Evolutionary conservation across 2,329 filamentous ascomycete species (phyloP).

Genomic region (Simplicillium aogashimaense): DNA sequence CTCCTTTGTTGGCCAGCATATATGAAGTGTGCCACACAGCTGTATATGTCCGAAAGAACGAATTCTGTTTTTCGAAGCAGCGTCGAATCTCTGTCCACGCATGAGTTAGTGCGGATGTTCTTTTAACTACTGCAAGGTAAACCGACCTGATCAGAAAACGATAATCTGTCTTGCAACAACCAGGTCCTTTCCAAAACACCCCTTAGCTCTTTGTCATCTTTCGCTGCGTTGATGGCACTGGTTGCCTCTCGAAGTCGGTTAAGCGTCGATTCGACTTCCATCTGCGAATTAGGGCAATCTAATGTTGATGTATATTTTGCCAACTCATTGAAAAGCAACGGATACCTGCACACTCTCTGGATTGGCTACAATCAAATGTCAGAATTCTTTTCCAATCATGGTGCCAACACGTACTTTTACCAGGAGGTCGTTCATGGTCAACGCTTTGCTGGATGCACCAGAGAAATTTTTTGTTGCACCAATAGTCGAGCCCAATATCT

Average conservation of each 20-base stretch:
- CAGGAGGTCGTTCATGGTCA: slow-evolving; percentile 76
- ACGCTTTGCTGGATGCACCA: slow-evolving; percentile 58
- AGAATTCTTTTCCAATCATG: slow-evolving; percentile 1
- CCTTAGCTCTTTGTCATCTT: slow-evolving; percentile 62
- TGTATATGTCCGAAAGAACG: slow-evolving; percentile 71
- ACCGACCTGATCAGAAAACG: slow-evolving; percentile 59
- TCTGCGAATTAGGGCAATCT: slow-evolving; percentile 77
- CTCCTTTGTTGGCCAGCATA: slow-evolving; percentile 67
- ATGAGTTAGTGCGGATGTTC: slow-evolving; percentile 1
- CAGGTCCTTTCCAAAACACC: slow-evolving; percentile 71
- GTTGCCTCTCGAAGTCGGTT: slow-evolving; percentile 65
- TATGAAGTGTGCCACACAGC: slow-evolving; percentile 73
- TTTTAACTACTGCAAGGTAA: slow-evolving; percentile 14
- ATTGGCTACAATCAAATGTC: slow-evolving; percentile 53
- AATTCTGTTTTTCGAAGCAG: slow-evolving; percentile 53
- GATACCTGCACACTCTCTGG: slow-evolving; percentile 85
- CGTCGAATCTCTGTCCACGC: slow-evolving; percentile 32
- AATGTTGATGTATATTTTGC: slow-evolving; percentile 72
- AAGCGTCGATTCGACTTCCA: slow-evolving; percentile 66
- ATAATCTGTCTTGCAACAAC: slow-evolving; percentile 71
- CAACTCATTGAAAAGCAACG: slow-evolving; percentile 75
- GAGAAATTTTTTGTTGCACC: slow-evolving; percentile 57
- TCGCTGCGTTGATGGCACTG: slow-evolving; percentile 74
- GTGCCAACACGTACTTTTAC: slow-evolving; percentile 61
- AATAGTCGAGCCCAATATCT: slow-evolving; percentile 68